phyloP scores from a whole-genome alignment of 139 green algal species.

The Trebouxia sp. region DNA sequence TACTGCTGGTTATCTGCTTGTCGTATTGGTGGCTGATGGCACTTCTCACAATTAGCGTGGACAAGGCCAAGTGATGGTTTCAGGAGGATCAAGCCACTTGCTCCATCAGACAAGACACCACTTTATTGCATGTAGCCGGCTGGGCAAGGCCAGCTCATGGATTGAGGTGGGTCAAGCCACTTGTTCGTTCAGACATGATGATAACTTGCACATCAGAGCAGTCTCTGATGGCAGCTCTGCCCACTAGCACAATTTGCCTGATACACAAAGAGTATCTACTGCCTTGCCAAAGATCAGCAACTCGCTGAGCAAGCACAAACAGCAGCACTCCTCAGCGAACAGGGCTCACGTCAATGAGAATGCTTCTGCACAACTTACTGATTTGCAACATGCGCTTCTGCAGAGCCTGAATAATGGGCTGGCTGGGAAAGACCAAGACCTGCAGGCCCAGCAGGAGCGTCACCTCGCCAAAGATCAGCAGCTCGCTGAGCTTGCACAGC shows the following conservation, averaged over 20 bases:
- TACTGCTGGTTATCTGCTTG: not conserved
- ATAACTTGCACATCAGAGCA: not conserved
- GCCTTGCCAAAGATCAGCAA: too few relatives aligned
- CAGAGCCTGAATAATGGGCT: conserved; percentile 11
- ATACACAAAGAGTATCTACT: too few relatives aligned
- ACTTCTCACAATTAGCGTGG: not conserved
- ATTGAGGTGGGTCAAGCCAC: conserved; percentile 26
- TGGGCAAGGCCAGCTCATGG: conserved; percentile 10
- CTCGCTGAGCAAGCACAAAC: too few relatives aligned
- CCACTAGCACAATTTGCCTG: too few relatives aligned
- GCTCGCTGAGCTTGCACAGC: not conserved
- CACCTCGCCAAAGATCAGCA: not conserved
- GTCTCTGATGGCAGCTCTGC: not conserved
- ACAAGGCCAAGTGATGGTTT: not conserved
- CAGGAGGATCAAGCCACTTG: too few relatives aligned
- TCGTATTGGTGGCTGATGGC: not conserved
- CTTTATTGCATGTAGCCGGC: too few relatives aligned
- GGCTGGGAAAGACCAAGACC: not conserved
- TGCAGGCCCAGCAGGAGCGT: not conserved
- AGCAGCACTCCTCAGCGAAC: too few relatives aligned
- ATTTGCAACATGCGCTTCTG: not conserved
- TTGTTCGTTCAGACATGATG: not conserved
- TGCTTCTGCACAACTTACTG: too few relatives aligned
- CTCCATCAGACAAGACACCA: too few relatives aligned
- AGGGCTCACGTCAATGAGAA: too few relatives aligned